Conservation (phyloP, 2,329 filamentous ascomycete species). For the Aspergillus tamarii region DNA sequence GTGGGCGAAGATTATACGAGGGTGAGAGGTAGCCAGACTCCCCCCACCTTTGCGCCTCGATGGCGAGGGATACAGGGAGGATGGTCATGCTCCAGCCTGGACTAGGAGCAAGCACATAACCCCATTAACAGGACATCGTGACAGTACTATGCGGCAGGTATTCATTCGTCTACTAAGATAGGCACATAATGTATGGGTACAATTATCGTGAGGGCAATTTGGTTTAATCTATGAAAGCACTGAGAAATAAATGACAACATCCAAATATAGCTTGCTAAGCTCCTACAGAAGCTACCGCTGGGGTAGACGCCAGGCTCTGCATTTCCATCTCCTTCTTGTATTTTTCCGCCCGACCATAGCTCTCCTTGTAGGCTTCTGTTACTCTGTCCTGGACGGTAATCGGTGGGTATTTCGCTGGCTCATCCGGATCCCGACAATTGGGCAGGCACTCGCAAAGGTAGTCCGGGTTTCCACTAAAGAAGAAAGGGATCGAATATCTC, state of each 20-base stretch:
- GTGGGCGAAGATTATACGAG: background rate
- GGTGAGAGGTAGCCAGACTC: too few relatives aligned
- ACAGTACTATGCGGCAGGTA: background rate
- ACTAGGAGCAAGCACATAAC: background rate
- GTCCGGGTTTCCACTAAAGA: constrained; percentile 50
- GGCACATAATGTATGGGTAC: background rate
- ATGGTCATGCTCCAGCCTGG: background rate
- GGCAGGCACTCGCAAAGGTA: constrained; percentile 48
- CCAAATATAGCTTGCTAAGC: background rate
- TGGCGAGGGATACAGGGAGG: background rate
- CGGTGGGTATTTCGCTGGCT: background rate
- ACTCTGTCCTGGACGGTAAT: background rate
- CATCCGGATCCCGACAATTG: constrained; percentile 34
- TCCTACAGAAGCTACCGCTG: background rate
- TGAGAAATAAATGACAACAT: background rate
- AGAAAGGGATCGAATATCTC: constrained; percentile 48
- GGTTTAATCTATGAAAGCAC: background rate
- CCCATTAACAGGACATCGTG: background rate
- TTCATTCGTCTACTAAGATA: background rate
- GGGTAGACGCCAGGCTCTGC: background rate
- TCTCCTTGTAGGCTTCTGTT: background rate
- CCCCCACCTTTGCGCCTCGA: background rate
- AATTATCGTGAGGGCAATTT: background rate
- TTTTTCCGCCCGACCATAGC: background rate
- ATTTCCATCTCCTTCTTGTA: background rate